A percentile compares a stretch with the other conserved stretches of the same genome.
These are phyloP conservation scores for Knoxia roxburghii DNA, from an alignment of 257 asterid genomes.

Conservation along the genomic window DNA sequence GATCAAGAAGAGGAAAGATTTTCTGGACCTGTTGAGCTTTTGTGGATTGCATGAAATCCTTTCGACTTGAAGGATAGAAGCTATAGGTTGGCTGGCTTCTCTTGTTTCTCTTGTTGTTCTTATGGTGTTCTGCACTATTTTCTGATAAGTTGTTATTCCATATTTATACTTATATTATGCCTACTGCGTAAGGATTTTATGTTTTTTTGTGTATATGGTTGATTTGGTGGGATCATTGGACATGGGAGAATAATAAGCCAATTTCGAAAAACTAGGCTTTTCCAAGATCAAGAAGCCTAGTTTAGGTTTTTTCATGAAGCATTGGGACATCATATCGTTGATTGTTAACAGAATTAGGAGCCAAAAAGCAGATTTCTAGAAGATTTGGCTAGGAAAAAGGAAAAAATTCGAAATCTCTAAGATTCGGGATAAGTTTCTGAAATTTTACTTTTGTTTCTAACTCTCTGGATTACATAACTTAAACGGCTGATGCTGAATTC, in stretches of 20 bases:
- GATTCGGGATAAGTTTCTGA: background rate
- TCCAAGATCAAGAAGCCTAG: no score
- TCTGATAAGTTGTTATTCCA: background rate
- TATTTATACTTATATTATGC: background rate
- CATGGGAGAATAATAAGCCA: no score
- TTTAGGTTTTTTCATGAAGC: no score
- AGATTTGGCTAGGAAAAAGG: background rate
- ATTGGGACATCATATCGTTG: background rate
- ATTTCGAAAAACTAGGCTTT: no score
- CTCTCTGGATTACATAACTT: background rate
- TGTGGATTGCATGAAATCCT: conserved; percentile 8
- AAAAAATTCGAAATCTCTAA: background rate
- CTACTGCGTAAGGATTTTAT: background rate
- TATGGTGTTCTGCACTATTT: background rate
- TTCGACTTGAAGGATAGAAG: conserved; percentile 2
- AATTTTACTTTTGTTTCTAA: background rate
- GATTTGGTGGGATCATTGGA: background rate
- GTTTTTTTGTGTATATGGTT: background rate
- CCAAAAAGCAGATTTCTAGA: background rate
- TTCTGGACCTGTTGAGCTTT: background rate
- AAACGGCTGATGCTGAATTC: background rate
- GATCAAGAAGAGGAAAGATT: conserved; percentile 1
- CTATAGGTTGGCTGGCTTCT: background rate
- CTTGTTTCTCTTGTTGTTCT: background rate
- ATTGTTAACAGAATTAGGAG: background rate